Evolutionary conservation across 2,329 filamentous ascomycete species (phyloP).

Genomic region (Phialocephala subalpina): DNA sequence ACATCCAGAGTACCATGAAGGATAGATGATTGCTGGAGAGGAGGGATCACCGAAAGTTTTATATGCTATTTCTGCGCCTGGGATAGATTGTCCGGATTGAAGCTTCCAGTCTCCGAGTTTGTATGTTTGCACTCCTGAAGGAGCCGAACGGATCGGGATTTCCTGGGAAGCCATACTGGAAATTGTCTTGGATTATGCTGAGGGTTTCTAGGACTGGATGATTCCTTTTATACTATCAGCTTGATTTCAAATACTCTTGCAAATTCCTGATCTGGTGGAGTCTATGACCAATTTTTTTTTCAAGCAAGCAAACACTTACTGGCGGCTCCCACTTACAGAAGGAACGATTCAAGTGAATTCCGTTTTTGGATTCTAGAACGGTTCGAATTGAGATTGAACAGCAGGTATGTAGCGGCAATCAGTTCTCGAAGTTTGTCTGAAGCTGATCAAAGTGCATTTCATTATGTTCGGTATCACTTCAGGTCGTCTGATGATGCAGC

Average conservation of each 20-base stretch:
- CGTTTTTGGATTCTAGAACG: neutral
- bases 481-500: neutral
- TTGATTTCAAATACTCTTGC: slow-evolving; percentile 3
- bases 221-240: slow-evolving; percentile 1
- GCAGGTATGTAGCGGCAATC: neutral
- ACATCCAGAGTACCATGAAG: slow-evolving; percentile 77
- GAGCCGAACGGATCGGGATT: no score
- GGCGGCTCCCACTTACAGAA: slow-evolving; percentile 1
- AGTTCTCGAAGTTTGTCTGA: neutral
- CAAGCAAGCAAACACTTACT: slow-evolving; percentile 4
- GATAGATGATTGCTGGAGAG: slow-evolving; percentile 75
- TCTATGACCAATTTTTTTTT: neutral
- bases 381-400: neutral
- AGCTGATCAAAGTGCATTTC: neutral
- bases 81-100: slow-evolving; percentile 68
- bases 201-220: neutral
- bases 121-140: slow-evolving; percentile 52
- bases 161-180: no score
- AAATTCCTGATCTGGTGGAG: neutral
- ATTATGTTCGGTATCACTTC: neutral
- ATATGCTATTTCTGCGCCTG: slow-evolving; percentile 75
- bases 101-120: slow-evolving; percentile 72
- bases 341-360: neutral
- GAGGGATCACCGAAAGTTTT: slow-evolving; percentile 74
- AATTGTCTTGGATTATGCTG: neutral